Base-by-base conservation (phyloP, 2,329 filamentous ascomycete genomes). In the Hypoxylon rubiginosum region DNA sequence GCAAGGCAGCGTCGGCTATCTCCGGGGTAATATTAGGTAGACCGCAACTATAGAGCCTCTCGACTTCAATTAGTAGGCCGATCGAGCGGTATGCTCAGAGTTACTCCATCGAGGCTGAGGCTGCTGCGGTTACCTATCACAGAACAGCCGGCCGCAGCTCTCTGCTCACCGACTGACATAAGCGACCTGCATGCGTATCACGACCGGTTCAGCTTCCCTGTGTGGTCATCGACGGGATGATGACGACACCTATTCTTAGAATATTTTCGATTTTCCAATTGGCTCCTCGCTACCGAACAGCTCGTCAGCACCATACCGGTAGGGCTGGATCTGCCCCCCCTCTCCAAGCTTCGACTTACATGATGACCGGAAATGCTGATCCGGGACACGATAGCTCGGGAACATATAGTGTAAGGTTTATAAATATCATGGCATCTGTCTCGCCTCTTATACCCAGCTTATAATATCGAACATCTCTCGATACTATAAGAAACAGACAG, bases 51-150 rank as follows among this genome's bases (percentile, higher is more conserved):
- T 59, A 56, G 15, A 64, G 63, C 34, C n/a, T 39, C 32, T 5
- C 21, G 3, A 7, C 8, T 15, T 4, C 51, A 11, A 51, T 9
- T 50, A 39, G 9, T 39, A 73, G 67, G 70, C 63, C 65, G 69
- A 71, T 75, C 68, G 68, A 60, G 69, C 71, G 74, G 73, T 58
- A 74, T 75, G 43, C 21, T 58, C 71, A 10, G 66, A 66, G 53
- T 30, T 34, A 50, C 50, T 34, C 24, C 36, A 49, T 43, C 21
- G 43, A 52, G 56, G 66, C 66, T 68, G 59, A 68, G 63, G 49
- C 39, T 13, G 49, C 39, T 13, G 26, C 36, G 13, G 50, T 28
- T 15, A n/a, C 32, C 24, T 58, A 53, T 58, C 56, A 49, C 52
- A 41, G 11, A 52, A 21, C 4, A 51, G 17, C 30, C 7, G 50